These are phyloP conservation scores for Zea luxurians DNA, from an alignment of 176 grass and related monocot genomes.

Conservation along the genomic window DNA sequence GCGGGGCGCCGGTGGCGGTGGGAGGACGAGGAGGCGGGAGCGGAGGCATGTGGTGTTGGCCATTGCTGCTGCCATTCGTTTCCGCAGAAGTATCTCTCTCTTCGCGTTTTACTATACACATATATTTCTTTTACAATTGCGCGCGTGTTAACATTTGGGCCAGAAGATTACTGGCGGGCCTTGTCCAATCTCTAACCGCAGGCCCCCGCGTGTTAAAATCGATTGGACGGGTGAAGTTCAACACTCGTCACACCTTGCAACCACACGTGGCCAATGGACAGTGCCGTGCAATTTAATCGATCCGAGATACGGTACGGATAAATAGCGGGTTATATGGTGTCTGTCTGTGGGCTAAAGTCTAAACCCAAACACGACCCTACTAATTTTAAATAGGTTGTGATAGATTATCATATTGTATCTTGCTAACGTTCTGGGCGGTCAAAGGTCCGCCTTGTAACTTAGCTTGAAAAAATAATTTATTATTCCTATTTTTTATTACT, in stretches of 20 bases:
- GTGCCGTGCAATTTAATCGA: no score
- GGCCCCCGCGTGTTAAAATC: not conserved
- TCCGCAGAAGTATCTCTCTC: not conserved
- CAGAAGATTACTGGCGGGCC: conserved; percentile 22
- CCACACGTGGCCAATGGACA: no score
- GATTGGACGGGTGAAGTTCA: not conserved
- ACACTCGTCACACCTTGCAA: not conserved
- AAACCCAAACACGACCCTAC: no score
- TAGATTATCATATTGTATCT: no score
- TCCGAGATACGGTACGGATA: no score
- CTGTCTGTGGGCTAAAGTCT: no score
- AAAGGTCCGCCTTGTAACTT: no score
- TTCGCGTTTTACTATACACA: not conserved
- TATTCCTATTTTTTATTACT: no score
- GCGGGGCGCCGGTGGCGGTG: not conserved
- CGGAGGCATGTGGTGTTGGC: conserved; percentile 36
- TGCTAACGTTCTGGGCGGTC: no score
- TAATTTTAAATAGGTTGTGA: no score
- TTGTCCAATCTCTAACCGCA: conserved; percentile 8
- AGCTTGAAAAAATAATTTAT: no score
- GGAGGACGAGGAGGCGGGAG: conserved; percentile 47
- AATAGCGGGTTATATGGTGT: no score
- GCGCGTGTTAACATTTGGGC: conserved; percentile 34
- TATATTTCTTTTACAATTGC: not conserved
- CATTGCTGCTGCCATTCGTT: conserved; percentile 40